phyloP scores from a whole-genome alignment of 2,329 filamentous ascomycete genomes.

The Plectosphaerella cucumerina region DNA sequence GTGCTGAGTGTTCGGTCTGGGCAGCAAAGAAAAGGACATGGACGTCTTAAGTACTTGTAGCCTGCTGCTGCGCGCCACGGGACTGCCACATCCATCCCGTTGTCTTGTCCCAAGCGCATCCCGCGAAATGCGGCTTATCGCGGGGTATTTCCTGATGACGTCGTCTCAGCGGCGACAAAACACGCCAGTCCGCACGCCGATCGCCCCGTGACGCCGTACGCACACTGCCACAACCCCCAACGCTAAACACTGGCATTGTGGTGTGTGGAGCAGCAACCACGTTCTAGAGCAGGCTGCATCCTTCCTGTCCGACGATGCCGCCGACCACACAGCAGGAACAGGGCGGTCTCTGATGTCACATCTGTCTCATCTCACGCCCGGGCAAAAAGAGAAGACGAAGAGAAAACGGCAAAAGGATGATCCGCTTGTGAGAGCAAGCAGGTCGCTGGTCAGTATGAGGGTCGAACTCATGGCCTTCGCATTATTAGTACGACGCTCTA shows the following conservation, averaged over 20 bases:
- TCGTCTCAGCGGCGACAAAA: neutral
- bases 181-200: neutral
- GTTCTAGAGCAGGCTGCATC: neutral
- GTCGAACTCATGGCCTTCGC: too few species aligned
- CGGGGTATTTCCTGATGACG: constrained; percentile 1
- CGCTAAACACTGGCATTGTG: neutral
- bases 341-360: too few species aligned
- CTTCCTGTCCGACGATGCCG: too few species aligned
- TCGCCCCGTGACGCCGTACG: neutral
- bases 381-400: neutral
- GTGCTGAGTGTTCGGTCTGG: neutral
- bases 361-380: neutral
- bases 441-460: too few species aligned
- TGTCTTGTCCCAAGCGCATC: neutral
- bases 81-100: neutral
- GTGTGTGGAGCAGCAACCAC: neutral
- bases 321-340: too few species aligned
- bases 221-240: neutral
- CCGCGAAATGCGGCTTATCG: neutral
- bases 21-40: neutral
- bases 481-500: too few species aligned
- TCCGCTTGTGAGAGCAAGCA: constrained; percentile 6
- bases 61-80: neutral
- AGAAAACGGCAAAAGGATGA: neutral
- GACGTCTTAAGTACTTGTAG: neutral